Evolutionary conservation across 2,329 filamentous ascomycete genomes (phyloP).

Genomic region (Pyrenochaeta sp.): DNA sequence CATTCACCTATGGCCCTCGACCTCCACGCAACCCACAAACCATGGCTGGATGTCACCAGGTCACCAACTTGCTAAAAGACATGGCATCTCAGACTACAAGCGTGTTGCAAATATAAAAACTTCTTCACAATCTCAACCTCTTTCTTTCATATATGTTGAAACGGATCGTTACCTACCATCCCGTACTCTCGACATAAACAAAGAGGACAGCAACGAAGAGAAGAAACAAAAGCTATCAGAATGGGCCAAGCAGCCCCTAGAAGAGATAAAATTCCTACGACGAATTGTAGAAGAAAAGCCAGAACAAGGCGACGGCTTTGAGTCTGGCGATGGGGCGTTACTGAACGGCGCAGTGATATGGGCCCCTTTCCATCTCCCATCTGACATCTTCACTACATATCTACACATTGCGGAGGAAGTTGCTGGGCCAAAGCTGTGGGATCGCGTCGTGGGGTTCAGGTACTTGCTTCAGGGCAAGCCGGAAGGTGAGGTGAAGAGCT

Average conservation of each 20-base stretch:
- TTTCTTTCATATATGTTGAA: conserved; percentile 83
- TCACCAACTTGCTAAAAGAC: conserved; percentile 67
- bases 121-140: conserved; percentile 7
- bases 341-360: conserved; percentile 79
- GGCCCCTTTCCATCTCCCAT: conserved; percentile 79
- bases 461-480: conserved; percentile 75
- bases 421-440: conserved; percentile 70
- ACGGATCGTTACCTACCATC: conserved; percentile 68
- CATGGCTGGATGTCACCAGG: conserved; percentile 73
- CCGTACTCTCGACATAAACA: conserved; percentile 6
- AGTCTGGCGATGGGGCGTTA: conserved; percentile 57
- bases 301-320: conserved; percentile 68
- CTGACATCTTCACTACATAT: conserved; percentile 69
- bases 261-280: conserved; percentile 75
- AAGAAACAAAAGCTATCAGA: conserved; percentile 39
- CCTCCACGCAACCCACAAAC: conserved; percentile 65
- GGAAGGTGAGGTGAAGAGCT: conserved; percentile 41
- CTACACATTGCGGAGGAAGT: conserved; percentile 66
- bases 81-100: conserved; percentile 70
- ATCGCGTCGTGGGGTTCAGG: conserved; percentile 77
- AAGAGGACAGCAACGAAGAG: conserved; percentile 5
- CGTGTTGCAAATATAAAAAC: conserved; percentile 14
- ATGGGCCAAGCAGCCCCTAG: conserved; percentile 73
- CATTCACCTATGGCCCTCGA: conserved; percentile 83
- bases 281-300: conserved; percentile 71